Evolutionary conservation across 2,329 filamentous ascomycete genomes (phyloP).

Genomic region (Bipolaris sorokiniana): DNA sequence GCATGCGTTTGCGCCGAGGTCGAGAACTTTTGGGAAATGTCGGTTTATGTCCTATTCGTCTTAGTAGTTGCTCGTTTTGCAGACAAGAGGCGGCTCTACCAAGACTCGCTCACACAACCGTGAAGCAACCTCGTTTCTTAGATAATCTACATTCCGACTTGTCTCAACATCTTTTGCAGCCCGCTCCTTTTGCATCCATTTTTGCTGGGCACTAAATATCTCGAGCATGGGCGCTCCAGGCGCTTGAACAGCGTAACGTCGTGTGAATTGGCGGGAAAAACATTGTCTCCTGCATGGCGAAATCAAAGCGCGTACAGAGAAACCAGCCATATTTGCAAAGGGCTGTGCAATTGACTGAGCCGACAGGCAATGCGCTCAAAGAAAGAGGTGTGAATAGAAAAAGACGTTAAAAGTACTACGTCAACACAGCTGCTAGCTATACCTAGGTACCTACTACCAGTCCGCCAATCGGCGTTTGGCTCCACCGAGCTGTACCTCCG

Average conservation of each 20-base stretch:
- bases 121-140: slow-evolving; percentile 88
- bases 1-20: slow-evolving; percentile 94
- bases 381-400: neutral
- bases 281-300: slow-evolving; percentile 39
- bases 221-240: slow-evolving; percentile 79
- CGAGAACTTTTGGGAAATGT: slow-evolving; percentile 80
- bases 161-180: slow-evolving; percentile 72
- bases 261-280: slow-evolving; percentile 31
- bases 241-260: slow-evolving; percentile 78
- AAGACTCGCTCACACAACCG: slow-evolving; percentile 85
- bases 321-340: slow-evolving; percentile 35
- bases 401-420: slow-evolving; percentile 10
- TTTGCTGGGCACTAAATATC: slow-evolving; percentile 87
- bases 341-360: neutral
- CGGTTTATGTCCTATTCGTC: slow-evolving; percentile 84
- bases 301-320: slow-evolving; percentile 46
- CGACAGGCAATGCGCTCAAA: neutral
- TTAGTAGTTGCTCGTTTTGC: slow-evolving; percentile 14
- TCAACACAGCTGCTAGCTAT: slow-evolving; percentile 8
- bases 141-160: slow-evolving; percentile 84
- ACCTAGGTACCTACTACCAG: neutral
- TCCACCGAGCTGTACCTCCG: slow-evolving; percentile 13
- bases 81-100: slow-evolving; percentile 53
- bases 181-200: slow-evolving; percentile 91
- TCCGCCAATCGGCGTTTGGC: slow-evolving; percentile 20